These are phyloP conservation scores for Cyclospora cayetanensis DNA, from an alignment of 169 alveolate genomes.

Conservation along the genomic window DNA sequence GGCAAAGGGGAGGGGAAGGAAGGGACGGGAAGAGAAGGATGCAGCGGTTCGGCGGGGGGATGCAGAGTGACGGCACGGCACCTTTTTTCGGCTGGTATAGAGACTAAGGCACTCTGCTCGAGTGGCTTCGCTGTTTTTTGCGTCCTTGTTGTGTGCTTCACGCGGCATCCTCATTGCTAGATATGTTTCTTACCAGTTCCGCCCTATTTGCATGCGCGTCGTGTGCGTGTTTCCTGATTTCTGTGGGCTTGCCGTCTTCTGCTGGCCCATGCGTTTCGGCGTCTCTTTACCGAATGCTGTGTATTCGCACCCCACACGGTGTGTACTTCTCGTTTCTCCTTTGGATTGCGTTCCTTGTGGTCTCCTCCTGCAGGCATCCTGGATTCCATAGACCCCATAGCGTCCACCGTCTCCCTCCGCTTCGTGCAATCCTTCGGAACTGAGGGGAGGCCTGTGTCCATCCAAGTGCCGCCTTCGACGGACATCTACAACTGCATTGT, in stretches of 20 bases:
- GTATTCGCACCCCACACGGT: neutral
- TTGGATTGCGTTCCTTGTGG: neutral
- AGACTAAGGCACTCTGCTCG: too few relatives aligned
- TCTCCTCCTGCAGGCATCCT: constrained; percentile 73
- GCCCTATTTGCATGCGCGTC: neutral
- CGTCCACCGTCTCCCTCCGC: constrained; percentile 86
- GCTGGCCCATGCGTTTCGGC: neutral
- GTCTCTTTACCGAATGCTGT: neutral
- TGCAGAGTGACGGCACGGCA: too few relatives aligned
- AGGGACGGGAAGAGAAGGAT: too few relatives aligned
- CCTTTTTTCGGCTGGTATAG: too few relatives aligned
- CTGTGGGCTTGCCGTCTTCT: neutral
- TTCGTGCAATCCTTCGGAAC: constrained; percentile 90
- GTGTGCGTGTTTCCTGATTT: neutral
- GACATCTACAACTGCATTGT: constrained; percentile 85
- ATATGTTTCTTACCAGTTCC: too few relatives aligned
- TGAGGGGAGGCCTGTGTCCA: constrained; percentile 87
- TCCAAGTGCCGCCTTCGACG: constrained; percentile 84
- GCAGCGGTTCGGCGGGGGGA: too few relatives aligned
- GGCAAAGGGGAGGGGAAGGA: too few relatives aligned
- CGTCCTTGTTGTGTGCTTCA: too few relatives aligned
- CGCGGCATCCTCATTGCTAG: too few relatives aligned
- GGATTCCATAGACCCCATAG: constrained; percentile 86
- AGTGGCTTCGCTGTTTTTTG: too few relatives aligned
- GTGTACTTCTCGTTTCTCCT: neutral